Evolutionary conservation across 768 basidiomycete species (phyloP).

Genomic region (Lactarius trivialis): DNA sequence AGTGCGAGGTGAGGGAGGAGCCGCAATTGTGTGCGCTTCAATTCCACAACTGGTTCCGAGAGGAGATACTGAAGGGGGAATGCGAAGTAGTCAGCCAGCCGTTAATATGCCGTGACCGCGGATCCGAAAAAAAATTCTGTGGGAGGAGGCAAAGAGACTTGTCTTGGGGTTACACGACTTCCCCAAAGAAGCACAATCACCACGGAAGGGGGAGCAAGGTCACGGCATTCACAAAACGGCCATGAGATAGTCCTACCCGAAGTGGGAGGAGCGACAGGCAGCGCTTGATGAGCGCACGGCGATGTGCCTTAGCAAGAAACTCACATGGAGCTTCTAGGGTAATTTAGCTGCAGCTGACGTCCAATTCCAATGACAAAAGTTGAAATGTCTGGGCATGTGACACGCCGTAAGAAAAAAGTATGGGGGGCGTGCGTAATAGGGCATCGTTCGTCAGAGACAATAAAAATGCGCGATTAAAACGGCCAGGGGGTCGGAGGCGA

Average conservation of each 20-base stretch:
- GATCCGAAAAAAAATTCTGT: not conserved
- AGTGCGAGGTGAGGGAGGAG: slow-evolving; percentile 22
- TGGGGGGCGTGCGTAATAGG: not conserved
- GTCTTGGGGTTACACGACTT: not conserved
- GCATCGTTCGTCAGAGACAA: not conserved
- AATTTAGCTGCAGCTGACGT: not conserved
- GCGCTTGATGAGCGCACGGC: not conserved
- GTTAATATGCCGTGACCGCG: not conserved
- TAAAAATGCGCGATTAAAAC: not conserved
- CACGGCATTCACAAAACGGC: not conserved
- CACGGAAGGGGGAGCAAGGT: not conserved
- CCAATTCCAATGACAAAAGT: not conserved
- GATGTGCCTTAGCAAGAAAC: not conserved
- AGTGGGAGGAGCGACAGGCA: not conserved
- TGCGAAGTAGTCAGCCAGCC: not conserved
- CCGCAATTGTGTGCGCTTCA: slow-evolving; percentile 29
- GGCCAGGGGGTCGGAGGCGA: not conserved
- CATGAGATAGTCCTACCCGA: not conserved
- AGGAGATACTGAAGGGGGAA: slow-evolving; percentile 15
- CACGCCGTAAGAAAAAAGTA: not conserved
- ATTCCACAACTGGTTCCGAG: slow-evolving; percentile 18
- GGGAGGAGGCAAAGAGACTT: not conserved
- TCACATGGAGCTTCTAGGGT: not conserved
- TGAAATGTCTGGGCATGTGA: not conserved
- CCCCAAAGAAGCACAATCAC: not conserved